Base-by-base conservation (phyloP, 179 eudicot species). In the Patellifolia procumbens region DNA sequence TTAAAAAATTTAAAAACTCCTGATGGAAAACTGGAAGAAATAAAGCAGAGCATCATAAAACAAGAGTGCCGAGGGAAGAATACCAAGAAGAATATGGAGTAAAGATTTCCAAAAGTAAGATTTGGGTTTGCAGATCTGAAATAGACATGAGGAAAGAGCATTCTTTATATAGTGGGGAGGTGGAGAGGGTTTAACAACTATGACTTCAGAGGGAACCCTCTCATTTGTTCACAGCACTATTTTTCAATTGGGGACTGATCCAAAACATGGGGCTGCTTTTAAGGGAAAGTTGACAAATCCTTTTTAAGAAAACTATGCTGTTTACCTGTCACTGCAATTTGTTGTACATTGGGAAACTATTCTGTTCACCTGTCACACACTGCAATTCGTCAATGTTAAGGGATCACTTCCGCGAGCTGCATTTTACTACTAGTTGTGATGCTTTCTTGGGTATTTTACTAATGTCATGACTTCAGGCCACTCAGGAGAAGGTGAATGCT, bases 401-500 rank as follows among this genome's bases (percentile, higher is more conserved):
- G 58, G 7, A 10, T 43, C 34, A 13, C 8, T 45, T 61, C 55
- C 22, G 15, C 62, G 9, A 22, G 31, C 78, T 68, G 37, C 22
- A 58, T 45, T 28, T 10, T 70, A 39, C 53, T 68, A 28, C 72
- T 68, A 2, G 55, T 45, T 69, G 26, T 34, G 53, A 34, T 61
- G 28, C 32, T 56, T 46, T 24, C 62, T 7, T 35, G 11, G 13
- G 16, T n/a, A 29, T 6, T 35, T 45, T 62, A 31, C 46, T 17
- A 29, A 48, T 58, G 26, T 32, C 62, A 28, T 59, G 68, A 13
- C 68, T 77, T 76, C 83, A 93, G 99, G 99, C 87, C 59, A 87
- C 97, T 32, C 88, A 91, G 65, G 95, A 93, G 74, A 95, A 95
- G 85, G 93, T 95, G 74, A 88, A 86, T 76, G 92, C 96, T 68